These are phyloP conservation scores for Thalassiosira livingstoniorum DNA, from an alignment of 352 stramenopile genomes.

Conservation along the genomic window DNA sequence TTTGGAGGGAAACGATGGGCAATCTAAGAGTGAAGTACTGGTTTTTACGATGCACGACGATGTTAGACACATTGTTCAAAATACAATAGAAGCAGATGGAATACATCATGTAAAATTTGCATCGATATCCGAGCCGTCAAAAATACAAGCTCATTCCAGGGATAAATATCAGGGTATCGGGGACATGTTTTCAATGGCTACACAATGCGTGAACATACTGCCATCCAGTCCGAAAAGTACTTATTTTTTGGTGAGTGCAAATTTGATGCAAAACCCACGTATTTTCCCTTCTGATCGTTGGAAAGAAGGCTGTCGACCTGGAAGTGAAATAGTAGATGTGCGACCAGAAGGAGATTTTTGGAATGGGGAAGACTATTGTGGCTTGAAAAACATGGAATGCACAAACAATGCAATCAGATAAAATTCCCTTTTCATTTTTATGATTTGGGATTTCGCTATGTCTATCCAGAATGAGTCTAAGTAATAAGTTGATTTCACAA, in stretches of 20 bases:
- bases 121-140: not conserved
- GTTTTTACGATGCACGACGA: conserved; percentile 33
- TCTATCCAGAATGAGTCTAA: no score
- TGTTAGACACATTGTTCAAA: not conserved
- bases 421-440: not conserved
- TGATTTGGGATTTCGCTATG: conserved; percentile 1
- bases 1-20: not conserved
- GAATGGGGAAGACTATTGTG: conserved; percentile 6
- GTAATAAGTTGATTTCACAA: no score
- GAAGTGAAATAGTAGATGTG: conserved; percentile 9
- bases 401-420: not conserved
- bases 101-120: conserved; percentile 3
- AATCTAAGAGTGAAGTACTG: conserved; percentile 1
- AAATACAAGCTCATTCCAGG: not conserved
- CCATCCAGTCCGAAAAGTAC: conserved; percentile 8
- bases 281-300: conserved; percentile 20
- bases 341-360: conserved; percentile 11
- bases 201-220: conserved; percentile 9
- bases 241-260: conserved; percentile 22
- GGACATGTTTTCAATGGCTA: conserved; percentile 25
- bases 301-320: conserved; percentile 18
- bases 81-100: not conserved
- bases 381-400: not conserved
- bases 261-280: conserved; percentile 20
- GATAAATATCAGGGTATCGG: conserved; percentile 14